These are phyloP conservation scores for Podospora conica DNA, from an alignment of 495 filamentous ascomycete genomes.

Conservation along the genomic window DNA sequence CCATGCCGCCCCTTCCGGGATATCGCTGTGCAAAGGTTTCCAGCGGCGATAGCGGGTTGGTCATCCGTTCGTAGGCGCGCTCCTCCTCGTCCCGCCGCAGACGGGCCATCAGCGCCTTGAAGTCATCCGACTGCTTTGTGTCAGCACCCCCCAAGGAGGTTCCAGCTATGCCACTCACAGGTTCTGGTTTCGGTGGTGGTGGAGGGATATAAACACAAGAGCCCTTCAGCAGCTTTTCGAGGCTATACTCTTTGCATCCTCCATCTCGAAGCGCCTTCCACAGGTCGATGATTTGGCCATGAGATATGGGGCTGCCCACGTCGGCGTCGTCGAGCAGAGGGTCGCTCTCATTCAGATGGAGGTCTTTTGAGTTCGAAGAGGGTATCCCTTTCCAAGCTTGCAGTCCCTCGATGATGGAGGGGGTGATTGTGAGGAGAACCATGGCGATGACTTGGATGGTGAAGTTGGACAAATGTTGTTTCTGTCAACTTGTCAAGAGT, in stretches of 20 bases:
- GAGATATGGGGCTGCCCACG: conserved; percentile 67
- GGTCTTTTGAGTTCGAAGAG: conserved; percentile 19
- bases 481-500: no score
- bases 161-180: conserved; percentile 46
- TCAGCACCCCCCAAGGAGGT: conserved; percentile 3
- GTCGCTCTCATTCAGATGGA: conserved; percentile 21
- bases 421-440: conserved; percentile 74
- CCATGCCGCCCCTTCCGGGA: conserved; percentile 40
- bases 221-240: conserved; percentile 65
- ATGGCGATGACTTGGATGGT: conserved; percentile 38
- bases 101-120: conserved; percentile 80
- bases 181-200: conserved; percentile 69
- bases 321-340: conserved; percentile 41
- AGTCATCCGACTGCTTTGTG: conserved; percentile 65
- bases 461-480: not conserved
- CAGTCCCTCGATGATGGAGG: conserved; percentile 60
- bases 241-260: conserved; percentile 28
- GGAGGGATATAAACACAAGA: conserved; percentile 70
- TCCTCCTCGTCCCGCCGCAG: conserved; percentile 75
- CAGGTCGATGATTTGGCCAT: conserved; percentile 67
- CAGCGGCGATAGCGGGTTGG: conserved; percentile 48
- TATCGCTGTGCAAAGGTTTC: conserved; percentile 57
- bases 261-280: conserved; percentile 48
- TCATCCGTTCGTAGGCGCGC: conserved; percentile 70
- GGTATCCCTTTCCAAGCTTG: conserved; percentile 21